Evolutionary conservation across 2,329 filamentous ascomycete genomes (phyloP).

Genomic region (Didymosphaeria variabile): DNA sequence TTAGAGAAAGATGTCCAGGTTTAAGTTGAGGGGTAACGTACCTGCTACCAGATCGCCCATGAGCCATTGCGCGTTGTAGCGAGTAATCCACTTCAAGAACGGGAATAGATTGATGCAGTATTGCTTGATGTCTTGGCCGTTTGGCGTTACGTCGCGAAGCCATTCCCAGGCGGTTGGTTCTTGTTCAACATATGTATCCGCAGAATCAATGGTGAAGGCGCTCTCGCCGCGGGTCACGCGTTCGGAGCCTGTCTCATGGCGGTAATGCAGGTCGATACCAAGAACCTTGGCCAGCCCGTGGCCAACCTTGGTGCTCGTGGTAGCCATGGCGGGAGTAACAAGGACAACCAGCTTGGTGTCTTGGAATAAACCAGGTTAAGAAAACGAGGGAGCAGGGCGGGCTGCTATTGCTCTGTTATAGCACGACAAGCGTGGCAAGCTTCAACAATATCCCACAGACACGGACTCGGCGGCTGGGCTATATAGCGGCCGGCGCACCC

Average conservation of each 20-base stretch:
- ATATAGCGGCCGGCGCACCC: slow-evolving; percentile 33
- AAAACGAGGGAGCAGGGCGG: neutral
- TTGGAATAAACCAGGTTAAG: slow-evolving; percentile 15
- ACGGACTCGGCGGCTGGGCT: slow-evolving; percentile 36
- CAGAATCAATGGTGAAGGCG: slow-evolving; percentile 74
- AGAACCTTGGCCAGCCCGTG: slow-evolving; percentile 79
- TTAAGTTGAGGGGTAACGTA: slow-evolving; percentile 50
- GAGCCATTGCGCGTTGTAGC: slow-evolving; percentile 92
- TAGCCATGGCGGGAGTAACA: slow-evolving; percentile 34
- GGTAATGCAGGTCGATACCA: slow-evolving; percentile 80
- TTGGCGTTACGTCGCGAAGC: slow-evolving; percentile 71
- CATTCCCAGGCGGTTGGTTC: slow-evolving; percentile 80
- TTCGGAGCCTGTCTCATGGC: slow-evolving; percentile 66
- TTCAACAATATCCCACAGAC: slow-evolving; percentile 32
- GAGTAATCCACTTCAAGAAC: slow-evolving; percentile 85
- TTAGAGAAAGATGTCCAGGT: neutral
- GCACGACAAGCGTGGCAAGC: slow-evolving; percentile 39
- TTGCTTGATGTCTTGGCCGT: slow-evolving; percentile 58
- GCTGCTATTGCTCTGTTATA: slow-evolving; percentile 9
- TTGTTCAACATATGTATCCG: slow-evolving; percentile 81
- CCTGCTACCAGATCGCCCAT: slow-evolving; percentile 89
- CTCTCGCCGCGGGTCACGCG: slow-evolving; percentile 81
- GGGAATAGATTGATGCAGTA: slow-evolving; percentile 84
- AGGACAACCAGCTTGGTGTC: slow-evolving; percentile 7
- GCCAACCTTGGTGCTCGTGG: slow-evolving; percentile 66